Evolutionary conservation across 2,329 filamentous ascomycete genomes (phyloP), one percentile per base, ranked within the genome.

Genomic region (Cucurbitaria berberidis): DNA sequence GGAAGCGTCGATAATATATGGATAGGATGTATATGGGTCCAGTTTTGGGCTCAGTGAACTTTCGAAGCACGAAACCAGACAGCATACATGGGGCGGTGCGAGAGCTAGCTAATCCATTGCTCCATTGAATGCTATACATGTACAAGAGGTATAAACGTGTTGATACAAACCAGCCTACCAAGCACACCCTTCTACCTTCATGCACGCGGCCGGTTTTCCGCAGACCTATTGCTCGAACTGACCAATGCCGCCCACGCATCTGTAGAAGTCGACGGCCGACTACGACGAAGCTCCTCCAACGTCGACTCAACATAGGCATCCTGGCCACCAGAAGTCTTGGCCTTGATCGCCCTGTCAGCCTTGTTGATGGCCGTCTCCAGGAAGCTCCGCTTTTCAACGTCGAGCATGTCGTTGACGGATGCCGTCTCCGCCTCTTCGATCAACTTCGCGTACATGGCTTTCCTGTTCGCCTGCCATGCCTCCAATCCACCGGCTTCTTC

Each of bases 341-440:
- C 62, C 43, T 57, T 61, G 21, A 65, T 64, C 3, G 60, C 60
- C 10, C 53, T 34, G 10, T 65, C 55, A 0, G 66, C 63, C 54
- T 67, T 69, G 15, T 53, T 44, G 15, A 70, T 60, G 0, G 63
- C 63, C 2, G 16, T 44, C 43, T 62, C 46, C 4, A 64, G 49
- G 39, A 55, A 67, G 13, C 27, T 32, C 27, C 61, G 60, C 44
- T 50, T 50, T 26, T 55, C 45, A 8, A 53, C 46, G 9, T 59
- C 51, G 2, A 68, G n/a, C 1, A 30, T 43, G 24, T 51, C 27
- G 19, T 67, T 62, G 8, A 53, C 54, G 5, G 57, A 53, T 5
- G 64, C 67, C 2, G 56, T 60, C 43, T 67, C 60, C 3, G 67
- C 64, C 8, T 66, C 62, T 3, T 42, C 43, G 9, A 70, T 53